A percentile compares a stretch with the other conserved stretches of the same genome.
These are phyloP conservation scores for Chlorella sorokiniana DNA, from an alignment of 139 green algal genomes.

Conservation along the genomic window DNA sequence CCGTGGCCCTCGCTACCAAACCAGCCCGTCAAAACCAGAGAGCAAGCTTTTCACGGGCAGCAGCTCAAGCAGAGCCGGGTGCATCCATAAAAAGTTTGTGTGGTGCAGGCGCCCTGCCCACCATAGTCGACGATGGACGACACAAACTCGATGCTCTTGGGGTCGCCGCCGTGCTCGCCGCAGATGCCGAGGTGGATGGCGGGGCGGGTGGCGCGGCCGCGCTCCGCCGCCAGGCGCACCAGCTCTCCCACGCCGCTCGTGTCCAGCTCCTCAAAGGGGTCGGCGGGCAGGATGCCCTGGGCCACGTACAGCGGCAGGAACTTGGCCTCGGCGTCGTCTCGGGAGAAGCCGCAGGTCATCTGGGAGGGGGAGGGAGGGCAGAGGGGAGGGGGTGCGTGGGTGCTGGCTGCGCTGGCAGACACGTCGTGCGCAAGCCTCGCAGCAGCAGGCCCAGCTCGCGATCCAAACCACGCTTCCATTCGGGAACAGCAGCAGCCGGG, in stretches of 20 bases:
- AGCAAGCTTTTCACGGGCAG: too few relatives aligned
- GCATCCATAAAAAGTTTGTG: too few relatives aligned
- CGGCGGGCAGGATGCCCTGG: conserved; percentile 64
- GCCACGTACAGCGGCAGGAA: conserved; percentile 85
- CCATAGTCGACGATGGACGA: conserved; percentile 79
- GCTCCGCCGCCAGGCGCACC: conserved; percentile 76
- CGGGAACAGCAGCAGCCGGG: too few relatives aligned
- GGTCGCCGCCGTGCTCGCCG: conserved; percentile 91
- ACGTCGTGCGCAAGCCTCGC: neutral
- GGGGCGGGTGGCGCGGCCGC: conserved; percentile 65
- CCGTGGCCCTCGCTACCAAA: too few relatives aligned
- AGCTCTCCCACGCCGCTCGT: conserved; percentile 85
- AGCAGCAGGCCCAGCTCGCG: too few relatives aligned
- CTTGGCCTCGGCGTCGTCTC: conserved; percentile 87
- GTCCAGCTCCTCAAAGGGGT: conserved; percentile 89
- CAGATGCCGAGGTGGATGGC: conserved; percentile 86
- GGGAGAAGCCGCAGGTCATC: conserved; percentile 82
- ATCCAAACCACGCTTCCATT: too few relatives aligned
- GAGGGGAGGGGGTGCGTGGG: too few relatives aligned
- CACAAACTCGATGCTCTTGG: conserved; percentile 80
- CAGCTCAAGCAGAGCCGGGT: too few relatives aligned
- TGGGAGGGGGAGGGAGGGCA: neutral
- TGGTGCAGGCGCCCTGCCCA: too few relatives aligned
- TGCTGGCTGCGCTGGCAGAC: too few relatives aligned
- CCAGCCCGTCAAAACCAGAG: too few relatives aligned